Evolutionary conservation across 78 protist species (phyloP).

Genomic region (Dictyostelium purpureum): DNA sequence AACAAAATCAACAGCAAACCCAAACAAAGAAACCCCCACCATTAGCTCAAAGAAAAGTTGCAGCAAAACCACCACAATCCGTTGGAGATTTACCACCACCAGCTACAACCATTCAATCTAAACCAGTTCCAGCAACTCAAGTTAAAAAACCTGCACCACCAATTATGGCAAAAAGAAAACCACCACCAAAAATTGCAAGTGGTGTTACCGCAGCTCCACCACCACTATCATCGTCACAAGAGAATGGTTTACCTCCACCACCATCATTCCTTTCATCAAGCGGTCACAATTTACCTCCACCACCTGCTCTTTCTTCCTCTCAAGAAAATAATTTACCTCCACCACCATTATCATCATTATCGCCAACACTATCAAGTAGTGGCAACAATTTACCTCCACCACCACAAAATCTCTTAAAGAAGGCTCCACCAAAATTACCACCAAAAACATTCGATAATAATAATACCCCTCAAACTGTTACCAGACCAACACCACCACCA

Average conservation of each 20-base stretch:
- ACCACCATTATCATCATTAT: conserved; percentile 8
- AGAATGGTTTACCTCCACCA: neutral
- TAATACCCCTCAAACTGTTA: neutral
- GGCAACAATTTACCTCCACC: too few relatives aligned
- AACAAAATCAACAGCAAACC: neutral
- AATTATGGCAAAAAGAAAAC: conserved; percentile 17
- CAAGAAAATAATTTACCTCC: neutral
- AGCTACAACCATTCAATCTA: neutral
- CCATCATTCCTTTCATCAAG: neutral
- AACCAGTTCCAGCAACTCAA: neutral
- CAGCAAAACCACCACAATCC: neutral
- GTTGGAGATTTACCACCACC: neutral
- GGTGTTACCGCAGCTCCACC: neutral
- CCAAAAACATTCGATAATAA: neutral
- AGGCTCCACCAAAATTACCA: conserved; percentile 33
- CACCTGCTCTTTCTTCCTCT: neutral
- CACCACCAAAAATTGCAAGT: conserved; percentile 47
- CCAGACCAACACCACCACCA: neutral
- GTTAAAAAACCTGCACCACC: neutral
- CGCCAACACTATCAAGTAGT: neutral
- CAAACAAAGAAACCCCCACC: neutral
- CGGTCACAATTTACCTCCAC: neutral
- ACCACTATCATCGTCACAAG: neutral
- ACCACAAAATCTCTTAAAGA: neutral
- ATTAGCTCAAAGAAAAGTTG: neutral